Evolutionary conservation across 352 stramenopile species (phyloP), one percentile per base, ranked within the genome.

Genomic region (Phytophthora capsici): DNA sequence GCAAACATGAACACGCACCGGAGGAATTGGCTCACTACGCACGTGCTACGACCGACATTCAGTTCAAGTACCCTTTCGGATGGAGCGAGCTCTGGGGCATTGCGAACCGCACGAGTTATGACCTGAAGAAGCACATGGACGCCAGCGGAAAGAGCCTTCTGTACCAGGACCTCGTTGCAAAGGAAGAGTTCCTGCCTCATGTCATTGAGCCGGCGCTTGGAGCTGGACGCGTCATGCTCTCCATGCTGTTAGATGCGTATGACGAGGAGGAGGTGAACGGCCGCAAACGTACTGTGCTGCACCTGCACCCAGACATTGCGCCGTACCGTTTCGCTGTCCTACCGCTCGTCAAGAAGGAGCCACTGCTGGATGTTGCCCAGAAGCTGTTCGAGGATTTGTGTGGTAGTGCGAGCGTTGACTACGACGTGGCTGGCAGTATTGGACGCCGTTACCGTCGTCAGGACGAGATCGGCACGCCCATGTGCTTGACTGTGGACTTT

Each of bases 401-500:
- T 64, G 66, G 77, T 50, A 78, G 91, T 63, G 93, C 91, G 48
- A 98, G 96, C 69, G 90, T 97, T 26, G 77, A 95, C 59, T 98
- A 93, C 63, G 95, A 99, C 75, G 84, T 94, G 37, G 69, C 89
- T n/a, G 93, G 95, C 23, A 96, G 82, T 59, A 93, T 94, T 44
- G 84, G 86, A 10, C 85, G 85, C 16, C 86, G 96, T 19, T 99
- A 99, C 74, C 90, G 96, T 41, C 89, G 97, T 45, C 94, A 98
- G 57, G 97, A 99, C 66, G 96, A 99, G 84, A 96, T 99, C 46
- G 97, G 97, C 37, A 99, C 97, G 26, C 97, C 97, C 9, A 98
- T 98, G 75, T 99, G 96, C 73, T 86, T 99, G 46, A 99, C 97
- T 5, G 85, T 99, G 9, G 97, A 99, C 70, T 98, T 99, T 75